Conservation (phyloP, 495 filamentous ascomycete species). For the Neurospora pannonica region DNA sequence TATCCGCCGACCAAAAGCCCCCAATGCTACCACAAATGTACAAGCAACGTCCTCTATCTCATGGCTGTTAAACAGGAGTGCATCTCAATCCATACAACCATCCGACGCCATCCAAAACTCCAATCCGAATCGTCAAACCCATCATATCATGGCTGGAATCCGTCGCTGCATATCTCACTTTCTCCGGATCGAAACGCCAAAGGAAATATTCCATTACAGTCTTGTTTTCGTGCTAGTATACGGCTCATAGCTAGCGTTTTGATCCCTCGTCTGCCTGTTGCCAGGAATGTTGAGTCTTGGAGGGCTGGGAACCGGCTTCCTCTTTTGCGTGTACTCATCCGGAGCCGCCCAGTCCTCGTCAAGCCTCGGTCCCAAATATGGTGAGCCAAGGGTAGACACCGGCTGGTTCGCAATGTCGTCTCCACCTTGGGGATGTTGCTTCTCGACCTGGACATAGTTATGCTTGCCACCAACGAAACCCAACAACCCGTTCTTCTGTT, state of each 20-base stretch:
- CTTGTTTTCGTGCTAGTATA: conserved; percentile 1
- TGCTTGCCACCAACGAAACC: conserved; percentile 6
- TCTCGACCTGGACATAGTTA: conserved; percentile 28
- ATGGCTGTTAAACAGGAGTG: not conserved
- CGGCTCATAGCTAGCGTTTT: conserved; percentile 12
- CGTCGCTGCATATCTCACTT: not conserved
- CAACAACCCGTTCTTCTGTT: not conserved
- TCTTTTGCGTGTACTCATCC: conserved; percentile 12
- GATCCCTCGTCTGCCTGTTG: conserved; percentile 8
- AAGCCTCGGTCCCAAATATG: conserved; percentile 2
- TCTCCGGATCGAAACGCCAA: not conserved
- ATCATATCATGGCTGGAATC: not conserved
- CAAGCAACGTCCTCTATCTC: not conserved
- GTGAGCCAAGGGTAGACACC: not conserved
- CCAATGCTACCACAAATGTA: not conserved
- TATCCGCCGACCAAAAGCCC: not conserved
- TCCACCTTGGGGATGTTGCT: conserved; percentile 11
- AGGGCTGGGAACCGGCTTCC: not conserved
- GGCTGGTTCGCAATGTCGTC: not conserved
- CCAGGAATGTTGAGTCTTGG: conserved; percentile 3
- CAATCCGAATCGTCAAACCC: not conserved
- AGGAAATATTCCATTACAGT: not conserved
- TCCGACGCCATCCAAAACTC: not conserved
- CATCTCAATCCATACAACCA: not conserved
- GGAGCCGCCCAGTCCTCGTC: conserved; percentile 17